These are phyloP conservation scores for Podospora bellae-mahoneyi DNA, from an alignment of 495 filamentous ascomycete species.

Conservation along the genomic window DNA sequence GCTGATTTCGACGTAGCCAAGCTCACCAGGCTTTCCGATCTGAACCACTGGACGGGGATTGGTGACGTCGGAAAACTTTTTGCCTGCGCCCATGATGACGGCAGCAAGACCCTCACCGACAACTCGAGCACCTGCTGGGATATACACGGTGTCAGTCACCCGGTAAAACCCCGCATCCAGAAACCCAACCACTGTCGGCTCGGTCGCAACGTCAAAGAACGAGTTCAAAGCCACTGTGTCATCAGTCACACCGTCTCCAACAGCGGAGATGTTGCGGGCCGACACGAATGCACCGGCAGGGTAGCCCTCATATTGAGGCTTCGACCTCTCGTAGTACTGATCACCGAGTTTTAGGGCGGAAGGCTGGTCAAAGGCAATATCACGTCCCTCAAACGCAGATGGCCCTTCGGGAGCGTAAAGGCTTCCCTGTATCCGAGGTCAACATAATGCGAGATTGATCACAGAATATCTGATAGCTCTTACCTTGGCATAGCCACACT, in stretches of 20 bases:
- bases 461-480: slow-evolving; percentile 30
- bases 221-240: slow-evolving; percentile 31
- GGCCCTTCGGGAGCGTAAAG: slow-evolving; percentile 28
- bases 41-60: slow-evolving; percentile 50
- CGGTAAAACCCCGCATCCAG: slow-evolving; percentile 55
- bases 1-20: slow-evolving; percentile 54
- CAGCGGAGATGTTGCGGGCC: slow-evolving; percentile 24
- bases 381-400: slow-evolving; percentile 17
- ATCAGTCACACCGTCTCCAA: slow-evolving; percentile 33
- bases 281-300: slow-evolving; percentile 38
- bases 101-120: slow-evolving; percentile 48
- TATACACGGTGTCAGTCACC: slow-evolving; percentile 41
- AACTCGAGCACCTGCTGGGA: slow-evolving; percentile 50
- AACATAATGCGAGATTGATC: background rate
- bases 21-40: slow-evolving; percentile 49
- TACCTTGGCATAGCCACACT: slow-evolving; percentile 32
- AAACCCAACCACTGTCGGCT: slow-evolving; percentile 56
- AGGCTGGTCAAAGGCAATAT: slow-evolving; percentile 23
- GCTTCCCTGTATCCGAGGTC: slow-evolving; percentile 23
- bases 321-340: slow-evolving; percentile 61
- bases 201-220: slow-evolving; percentile 23
- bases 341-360: slow-evolving; percentile 31
- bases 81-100: slow-evolving; percentile 43
- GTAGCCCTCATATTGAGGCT: slow-evolving; percentile 62
- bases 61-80: slow-evolving; percentile 43